Evolutionary conservation across 257 asterid genomes (phyloP).

Genomic region (Penstemon barbatus): DNA sequence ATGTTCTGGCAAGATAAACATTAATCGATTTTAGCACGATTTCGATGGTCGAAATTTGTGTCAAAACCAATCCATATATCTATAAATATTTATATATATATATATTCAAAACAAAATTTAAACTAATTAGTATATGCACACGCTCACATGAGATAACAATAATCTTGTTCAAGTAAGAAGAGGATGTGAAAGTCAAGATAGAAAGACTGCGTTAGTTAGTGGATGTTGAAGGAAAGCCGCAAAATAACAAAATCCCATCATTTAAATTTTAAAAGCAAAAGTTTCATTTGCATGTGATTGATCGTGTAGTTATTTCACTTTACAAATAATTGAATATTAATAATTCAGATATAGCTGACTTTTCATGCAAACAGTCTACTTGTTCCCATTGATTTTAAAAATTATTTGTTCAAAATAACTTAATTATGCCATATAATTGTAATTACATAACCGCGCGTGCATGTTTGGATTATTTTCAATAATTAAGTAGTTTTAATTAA

Average conservation of each 20-base stretch:
- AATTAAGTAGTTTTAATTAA: no score
- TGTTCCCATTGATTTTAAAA: slow-evolving; percentile 31
- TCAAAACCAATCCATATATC: no score
- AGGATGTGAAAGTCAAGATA: slow-evolving; percentile 30
- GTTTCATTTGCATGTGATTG: slow-evolving; percentile 4
- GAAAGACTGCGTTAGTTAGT: slow-evolving; percentile 26
- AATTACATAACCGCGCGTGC: no score
- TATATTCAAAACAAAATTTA: no score
- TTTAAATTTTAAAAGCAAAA: slow-evolving; percentile 4
- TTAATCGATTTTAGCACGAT: no score
- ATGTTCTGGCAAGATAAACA: no score
- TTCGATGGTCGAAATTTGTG: no score
- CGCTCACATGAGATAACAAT: slow-evolving; percentile 12
- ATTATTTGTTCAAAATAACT: no score
- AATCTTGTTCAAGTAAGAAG: slow-evolving; percentile 22
- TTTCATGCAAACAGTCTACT: slow-evolving; percentile 22
- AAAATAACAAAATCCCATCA: slow-evolving; percentile 20
- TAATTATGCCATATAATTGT: no score
- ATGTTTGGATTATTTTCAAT: no score
- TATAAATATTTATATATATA: no score
- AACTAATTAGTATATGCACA: background rate
- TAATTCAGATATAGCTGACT: slow-evolving; percentile 15
- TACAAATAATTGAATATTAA: background rate
- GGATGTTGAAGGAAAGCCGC: slow-evolving; percentile 24
- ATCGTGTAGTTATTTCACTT: background rate